Percentiles rank a stretch among this genome's conserved stretches.
phyloP scores from a whole-genome alignment of 225 moss, liverwort and hornwort species.

The Antitrichia curtipendula region DNA sequence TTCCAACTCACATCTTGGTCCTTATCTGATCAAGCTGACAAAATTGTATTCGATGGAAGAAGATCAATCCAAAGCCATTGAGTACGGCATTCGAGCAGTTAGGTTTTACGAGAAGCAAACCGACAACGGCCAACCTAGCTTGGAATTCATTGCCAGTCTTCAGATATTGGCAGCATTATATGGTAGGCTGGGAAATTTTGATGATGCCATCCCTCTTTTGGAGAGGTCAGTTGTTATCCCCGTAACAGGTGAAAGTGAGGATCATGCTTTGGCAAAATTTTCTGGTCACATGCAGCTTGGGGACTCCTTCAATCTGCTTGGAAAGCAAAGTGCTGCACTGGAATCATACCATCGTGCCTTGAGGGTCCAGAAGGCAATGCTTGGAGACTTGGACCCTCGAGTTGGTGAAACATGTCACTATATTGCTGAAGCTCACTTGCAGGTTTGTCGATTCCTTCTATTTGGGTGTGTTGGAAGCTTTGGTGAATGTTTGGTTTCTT shows the following conservation, averaged over 20 bases:
- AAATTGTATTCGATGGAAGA: constrained; percentile 79
- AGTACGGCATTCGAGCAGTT: constrained; percentile 74
- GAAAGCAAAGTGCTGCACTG: constrained; percentile 74
- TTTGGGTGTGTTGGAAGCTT: neutral
- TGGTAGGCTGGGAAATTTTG: constrained; percentile 76
- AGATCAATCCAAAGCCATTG: constrained; percentile 72
- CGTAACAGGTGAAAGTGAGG: constrained; percentile 57
- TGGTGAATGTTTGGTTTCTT: neutral
- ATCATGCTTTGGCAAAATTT: constrained; percentile 83
- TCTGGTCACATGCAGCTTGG: constrained; percentile 97
- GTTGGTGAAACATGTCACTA: constrained; percentile 98
- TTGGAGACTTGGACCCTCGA: constrained; percentile 87
- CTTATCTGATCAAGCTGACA: constrained; percentile 75
- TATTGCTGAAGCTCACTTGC: constrained; percentile 93
- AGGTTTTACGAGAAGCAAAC: constrained; percentile 72
- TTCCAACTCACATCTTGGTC: constrained; percentile 29
- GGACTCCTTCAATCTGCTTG: constrained; percentile 77
- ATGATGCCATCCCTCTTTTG: constrained; percentile 60
- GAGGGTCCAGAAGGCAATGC: constrained; percentile 73
- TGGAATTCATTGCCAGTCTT: constrained; percentile 87
- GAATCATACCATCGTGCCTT: constrained; percentile 69
- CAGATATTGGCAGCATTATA: constrained; percentile 89
- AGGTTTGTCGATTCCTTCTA: constrained; percentile 28
- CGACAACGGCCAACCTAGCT: constrained; percentile 56
- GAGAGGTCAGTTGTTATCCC: constrained; percentile 72